Conservation (phyloP, 1,284 basidiomycete genomes). For the Gymnopus androsaceus region DNA sequence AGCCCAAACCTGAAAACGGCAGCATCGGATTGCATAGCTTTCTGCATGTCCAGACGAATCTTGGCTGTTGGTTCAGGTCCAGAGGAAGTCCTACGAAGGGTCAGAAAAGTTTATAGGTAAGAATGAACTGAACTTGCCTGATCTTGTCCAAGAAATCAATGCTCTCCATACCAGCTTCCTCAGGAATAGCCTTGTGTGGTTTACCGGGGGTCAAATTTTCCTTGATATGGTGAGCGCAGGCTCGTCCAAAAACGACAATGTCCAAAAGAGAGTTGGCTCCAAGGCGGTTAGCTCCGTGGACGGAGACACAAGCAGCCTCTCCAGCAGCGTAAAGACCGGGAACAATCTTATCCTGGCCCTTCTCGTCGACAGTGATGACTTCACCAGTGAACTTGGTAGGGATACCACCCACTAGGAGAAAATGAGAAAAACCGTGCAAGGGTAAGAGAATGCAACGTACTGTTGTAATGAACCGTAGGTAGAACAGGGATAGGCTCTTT, state of each 20-base stretch:
- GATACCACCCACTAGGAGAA: conserved; percentile 91
- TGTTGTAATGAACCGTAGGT: conserved; percentile 96
- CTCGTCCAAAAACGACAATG: conserved; percentile 99
- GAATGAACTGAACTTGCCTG: conserved; percentile 42
- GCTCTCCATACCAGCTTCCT: conserved; percentile 84
- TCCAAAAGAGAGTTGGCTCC: conserved; percentile 99
- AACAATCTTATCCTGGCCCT: conserved; percentile 93
- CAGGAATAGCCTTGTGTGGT: conserved; percentile 88
- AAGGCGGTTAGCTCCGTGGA: conserved; percentile 99
- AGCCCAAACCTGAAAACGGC: conserved; percentile 80
- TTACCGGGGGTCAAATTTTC: conserved; percentile 89
- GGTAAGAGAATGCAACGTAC: conserved; percentile 46
- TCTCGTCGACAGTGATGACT: conserved; percentile 83
- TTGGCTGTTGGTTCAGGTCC: conserved; percentile 88
- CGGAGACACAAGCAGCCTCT: conserved; percentile 98
- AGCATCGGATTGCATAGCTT: conserved; percentile 96
- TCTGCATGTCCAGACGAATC: conserved; percentile 95
- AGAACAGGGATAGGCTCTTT: conserved; percentile 99
- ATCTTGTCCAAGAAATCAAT: conserved; percentile 93
- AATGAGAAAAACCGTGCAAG: background rate
- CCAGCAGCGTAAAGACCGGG: conserved; percentile 98
- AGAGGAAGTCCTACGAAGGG: conserved; percentile 58
- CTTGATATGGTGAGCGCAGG: conserved; percentile 96
- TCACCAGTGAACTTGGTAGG: conserved; percentile 99
- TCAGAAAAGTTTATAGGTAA: background rate